These are phyloP conservation scores for Luffa aegyptiaca DNA, from an alignment of 306 rosid species.

Conservation along the genomic window DNA sequence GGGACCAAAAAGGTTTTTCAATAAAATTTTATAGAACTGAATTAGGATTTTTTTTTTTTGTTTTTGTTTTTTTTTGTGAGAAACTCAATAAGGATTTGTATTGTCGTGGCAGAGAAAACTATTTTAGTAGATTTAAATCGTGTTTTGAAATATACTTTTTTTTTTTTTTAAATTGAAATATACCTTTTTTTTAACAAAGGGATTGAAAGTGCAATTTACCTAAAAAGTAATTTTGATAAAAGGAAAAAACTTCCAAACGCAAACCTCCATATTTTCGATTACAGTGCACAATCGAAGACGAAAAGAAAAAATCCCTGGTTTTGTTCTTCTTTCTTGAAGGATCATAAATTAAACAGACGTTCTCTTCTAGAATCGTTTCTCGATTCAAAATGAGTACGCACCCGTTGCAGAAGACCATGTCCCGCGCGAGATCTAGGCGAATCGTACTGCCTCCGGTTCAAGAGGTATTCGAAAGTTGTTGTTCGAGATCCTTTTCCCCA, in stretches of 20 bases:
- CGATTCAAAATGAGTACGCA: neutral
- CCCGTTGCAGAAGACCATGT: conserved; percentile 10
- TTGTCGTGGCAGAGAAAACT: too few species aligned
- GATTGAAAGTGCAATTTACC: neutral
- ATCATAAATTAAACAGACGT: neutral
- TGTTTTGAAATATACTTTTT: too few species aligned
- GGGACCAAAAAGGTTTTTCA: too few species aligned
- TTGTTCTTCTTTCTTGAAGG: neutral
- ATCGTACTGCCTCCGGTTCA: conserved; percentile 6
- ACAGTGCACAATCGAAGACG: neutral
- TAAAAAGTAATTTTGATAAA: neutral
- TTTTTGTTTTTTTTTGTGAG: too few species aligned
- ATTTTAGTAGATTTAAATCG: too few species aligned
- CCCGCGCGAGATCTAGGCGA: conserved; percentile 7
- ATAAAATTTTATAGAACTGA: too few species aligned
- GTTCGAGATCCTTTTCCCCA: neutral
- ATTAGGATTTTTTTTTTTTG: too few species aligned
- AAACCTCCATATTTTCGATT: neutral
- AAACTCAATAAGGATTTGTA: too few species aligned
- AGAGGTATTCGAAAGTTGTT: neutral
- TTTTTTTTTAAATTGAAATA: neutral
- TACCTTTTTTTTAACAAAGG: neutral
- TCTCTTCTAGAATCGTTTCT: neutral
- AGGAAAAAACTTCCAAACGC: neutral
- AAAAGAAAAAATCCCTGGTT: neutral